Base-by-base conservation (phyloP, 805 yeast species). In the Blastobotrys attinorum region DNA sequence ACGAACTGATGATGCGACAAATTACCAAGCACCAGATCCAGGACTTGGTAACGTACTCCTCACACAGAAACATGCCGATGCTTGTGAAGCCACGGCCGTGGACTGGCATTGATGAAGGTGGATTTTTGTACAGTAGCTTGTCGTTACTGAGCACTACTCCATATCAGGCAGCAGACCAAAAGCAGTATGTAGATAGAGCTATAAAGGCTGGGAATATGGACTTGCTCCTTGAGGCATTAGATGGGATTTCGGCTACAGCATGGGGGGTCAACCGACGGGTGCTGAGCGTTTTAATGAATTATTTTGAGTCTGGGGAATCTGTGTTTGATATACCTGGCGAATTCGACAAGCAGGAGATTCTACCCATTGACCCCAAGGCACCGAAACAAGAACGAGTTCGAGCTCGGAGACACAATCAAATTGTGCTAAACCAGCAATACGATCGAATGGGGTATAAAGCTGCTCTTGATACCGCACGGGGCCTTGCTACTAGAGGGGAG, bases 241-340 rank as follows among this genome's bases (percentile, higher is more conserved):
- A 86, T 57, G 89, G 81, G 11, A 64, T 89, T 42, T 96, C 97
- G 4, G 65, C 71, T 31, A 83, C 97, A 2, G 73, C 96, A 0
- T 90, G 98, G 98, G 82, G 96, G 1, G 80, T 92, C 23, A 90
- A 90, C 59, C 73, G 77, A 39, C 68, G 66, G 21, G 67, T 92
- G 4, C 78, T 86, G 48, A 71, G 76, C 23, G 73, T 85, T 2
- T 72, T 92, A 54, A 76, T 85, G 2, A 66, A 77, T 45, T 77
- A 81, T 45, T 90, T 97, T 97, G 89, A 89, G 58, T 69, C 80
- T 0, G 96, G 95, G 4, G 71, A 81, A 48, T 70, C 69, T 49
- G 77, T 85, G 63, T 61, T 81, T 59, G 81, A 86, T 56, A 75
- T 90, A 54, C 69, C 76, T 15, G 58, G 51, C 20, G 62, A 65